Conservation (phyloP, 768 basidiomycete species). For the Psilocybe azurescens region DNA sequence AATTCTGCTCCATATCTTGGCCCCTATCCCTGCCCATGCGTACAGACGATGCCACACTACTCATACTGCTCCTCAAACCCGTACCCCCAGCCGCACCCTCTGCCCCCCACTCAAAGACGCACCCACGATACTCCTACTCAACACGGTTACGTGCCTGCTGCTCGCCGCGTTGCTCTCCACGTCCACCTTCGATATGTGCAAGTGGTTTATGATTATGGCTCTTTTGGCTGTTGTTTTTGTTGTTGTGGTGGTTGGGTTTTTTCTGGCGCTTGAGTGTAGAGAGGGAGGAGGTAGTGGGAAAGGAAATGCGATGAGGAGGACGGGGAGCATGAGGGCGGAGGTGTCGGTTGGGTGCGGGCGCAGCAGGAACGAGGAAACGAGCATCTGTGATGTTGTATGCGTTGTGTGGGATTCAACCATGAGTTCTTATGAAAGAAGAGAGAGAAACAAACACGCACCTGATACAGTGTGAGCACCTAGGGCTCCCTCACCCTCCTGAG, state of each 20-base stretch:
- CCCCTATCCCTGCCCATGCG: too few species aligned
- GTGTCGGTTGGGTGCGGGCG: constrained; percentile 41
- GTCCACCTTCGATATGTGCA: constrained; percentile 40
- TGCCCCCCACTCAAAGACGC: too few species aligned
- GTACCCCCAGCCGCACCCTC: too few species aligned
- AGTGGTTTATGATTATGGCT: constrained; percentile 20
- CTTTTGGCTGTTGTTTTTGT: not conserved
- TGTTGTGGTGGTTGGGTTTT: not conserved
- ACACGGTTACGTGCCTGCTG: constrained; percentile 51
- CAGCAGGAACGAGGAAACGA: constrained; percentile 75
- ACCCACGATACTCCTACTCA: constrained; percentile 24
- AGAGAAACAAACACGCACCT: constrained; percentile 47
- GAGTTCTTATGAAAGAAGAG: constrained; percentile 28
- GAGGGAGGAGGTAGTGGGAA: not conserved
- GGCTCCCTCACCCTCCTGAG: constrained; percentile 65
- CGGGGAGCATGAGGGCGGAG: constrained; percentile 37
- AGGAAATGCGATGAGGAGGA: constrained; percentile 5
- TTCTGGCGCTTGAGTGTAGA: not conserved
- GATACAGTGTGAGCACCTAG: constrained; percentile 76
- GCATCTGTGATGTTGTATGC: constrained; percentile 45
- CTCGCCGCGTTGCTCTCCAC: constrained; percentile 28
- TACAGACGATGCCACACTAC: constrained; percentile 15
- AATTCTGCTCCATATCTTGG: too few species aligned
- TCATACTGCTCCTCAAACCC: too few species aligned
- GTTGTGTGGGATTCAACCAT: too few species aligned